A percentile compares a stretch with the other conserved stretches of the same genome.
phyloP scores from a whole-genome alignment of 2,329 filamentous ascomycete species.

The Verticillium albo-atrum region DNA sequence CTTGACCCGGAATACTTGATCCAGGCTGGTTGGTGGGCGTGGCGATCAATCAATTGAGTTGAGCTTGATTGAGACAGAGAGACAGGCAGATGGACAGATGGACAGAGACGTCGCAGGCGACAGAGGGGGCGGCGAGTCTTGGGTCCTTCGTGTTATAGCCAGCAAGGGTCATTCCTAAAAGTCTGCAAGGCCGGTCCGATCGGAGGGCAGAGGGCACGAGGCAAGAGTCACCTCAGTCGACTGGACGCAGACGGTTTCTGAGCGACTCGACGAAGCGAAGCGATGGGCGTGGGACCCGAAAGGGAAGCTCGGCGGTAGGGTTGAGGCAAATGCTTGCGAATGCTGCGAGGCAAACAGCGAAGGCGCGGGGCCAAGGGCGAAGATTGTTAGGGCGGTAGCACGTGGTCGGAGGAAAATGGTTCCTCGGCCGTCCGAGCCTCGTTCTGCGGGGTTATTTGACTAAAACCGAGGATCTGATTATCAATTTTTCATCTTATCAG shows the following conservation, averaged over 20 bases:
- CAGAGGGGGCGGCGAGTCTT: no score
- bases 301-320: background rate
- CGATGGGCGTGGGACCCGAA: no score
- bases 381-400: background rate
- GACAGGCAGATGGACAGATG: no score
- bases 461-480: background rate
- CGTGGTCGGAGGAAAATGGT: background rate
- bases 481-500: slow-evolving; percentile 3
- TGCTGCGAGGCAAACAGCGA: background rate
- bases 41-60: no score
- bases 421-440: background rate
- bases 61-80: no score
- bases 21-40: no score
- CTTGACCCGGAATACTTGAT: no score
- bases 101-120: no score
- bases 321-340: background rate
- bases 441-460: background rate
- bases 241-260: background rate
- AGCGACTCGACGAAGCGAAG: background rate
- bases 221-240: background rate
- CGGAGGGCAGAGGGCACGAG: background rate
- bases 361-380: background rate
- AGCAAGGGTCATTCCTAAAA: background rate
- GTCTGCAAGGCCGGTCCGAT: background rate
- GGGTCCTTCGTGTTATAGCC: no score